Evolutionary conservation across 805 yeast genomes (phyloP), one percentile per base, ranked within the genome.

Genomic region (Metschnikowia peoriensis): DNA sequence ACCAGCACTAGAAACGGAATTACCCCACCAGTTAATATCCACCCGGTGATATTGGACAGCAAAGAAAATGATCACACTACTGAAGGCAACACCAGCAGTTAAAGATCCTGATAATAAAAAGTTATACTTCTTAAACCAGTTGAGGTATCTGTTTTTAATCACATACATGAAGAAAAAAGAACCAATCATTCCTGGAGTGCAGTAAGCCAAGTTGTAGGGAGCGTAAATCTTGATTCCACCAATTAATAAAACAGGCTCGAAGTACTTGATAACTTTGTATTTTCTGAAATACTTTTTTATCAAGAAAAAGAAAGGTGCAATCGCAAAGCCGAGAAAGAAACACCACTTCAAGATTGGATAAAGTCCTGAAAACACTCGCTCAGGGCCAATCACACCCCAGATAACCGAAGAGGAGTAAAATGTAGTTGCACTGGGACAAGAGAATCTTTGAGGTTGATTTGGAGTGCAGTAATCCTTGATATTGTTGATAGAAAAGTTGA

Each of bases 1-100:
- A 48, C 81, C 81, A 0, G 46, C 56, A 45, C 57, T 61, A 0
- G 62, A 41, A 40, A 79, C 82, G 41, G 62, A 65, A 48, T 77
- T 80, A 15, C 90, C 92, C 91, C 92, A 86, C 92, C 92, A 86
- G 5, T 51, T 47, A 41, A 71, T 67, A 59, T 63, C 56, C 37
- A 41, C 38, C 15, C 63, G 53, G 50, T 56, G 54, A 38, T 61
- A 64, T 41, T 58, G 61, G 45, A 59, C 62, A 40, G 68, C 61
- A 55, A 73, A 71, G 62, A 72, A 73, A 46, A 73, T 71, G 43
- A 73, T 65, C 57, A 73, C 66, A 5, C 69, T 62, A 38, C 71
- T 65, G 64, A 71, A 69, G 27, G 78, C 76, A 55, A 75, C 69
- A 35, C 79, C 78, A 46, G 73, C 69, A 55, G 72, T 76, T 61